These are phyloP conservation scores for Elasticomyces elasticus DNA, from an alignment of 495 filamentous ascomycete species.

Conservation along the genomic window DNA sequence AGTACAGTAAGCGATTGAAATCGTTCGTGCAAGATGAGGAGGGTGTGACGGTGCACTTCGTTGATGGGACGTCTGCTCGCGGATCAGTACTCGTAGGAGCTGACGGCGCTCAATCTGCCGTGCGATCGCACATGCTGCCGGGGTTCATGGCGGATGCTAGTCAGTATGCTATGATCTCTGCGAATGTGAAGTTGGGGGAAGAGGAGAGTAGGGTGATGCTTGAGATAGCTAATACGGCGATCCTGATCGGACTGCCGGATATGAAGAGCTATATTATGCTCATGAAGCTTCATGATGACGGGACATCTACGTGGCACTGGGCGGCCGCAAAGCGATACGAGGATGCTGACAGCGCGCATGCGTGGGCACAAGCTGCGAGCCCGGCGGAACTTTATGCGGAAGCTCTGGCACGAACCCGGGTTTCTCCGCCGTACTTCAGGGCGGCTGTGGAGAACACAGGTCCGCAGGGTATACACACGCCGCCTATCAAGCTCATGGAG, in stretches of 20 bases:
- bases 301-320: background rate
- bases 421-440: background rate
- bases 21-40: background rate
- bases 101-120: slow-evolving; percentile 35
- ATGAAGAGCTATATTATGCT: background rate
- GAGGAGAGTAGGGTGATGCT: background rate
- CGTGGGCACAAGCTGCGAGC: background rate
- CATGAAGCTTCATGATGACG: background rate
- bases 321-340: background rate
- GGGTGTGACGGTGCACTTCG: slow-evolving; percentile 28
- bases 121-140: slow-evolving; percentile 38
- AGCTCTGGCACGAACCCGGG: background rate
- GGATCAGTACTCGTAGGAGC: slow-evolving; percentile 39
- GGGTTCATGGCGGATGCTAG: slow-evolving; percentile 18
- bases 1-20: background rate
- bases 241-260: background rate
- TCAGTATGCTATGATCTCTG: background rate
- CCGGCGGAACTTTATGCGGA: background rate
- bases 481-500: background rate
- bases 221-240: background rate
- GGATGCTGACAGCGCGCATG: background rate
- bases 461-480: background rate
- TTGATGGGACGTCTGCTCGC: slow-evolving; percentile 31
- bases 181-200: background rate
- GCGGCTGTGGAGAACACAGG: background rate